phyloP scores from a whole-genome alignment of 176 grass and related monocot genomes.

The Raddia guianensis region DNA sequence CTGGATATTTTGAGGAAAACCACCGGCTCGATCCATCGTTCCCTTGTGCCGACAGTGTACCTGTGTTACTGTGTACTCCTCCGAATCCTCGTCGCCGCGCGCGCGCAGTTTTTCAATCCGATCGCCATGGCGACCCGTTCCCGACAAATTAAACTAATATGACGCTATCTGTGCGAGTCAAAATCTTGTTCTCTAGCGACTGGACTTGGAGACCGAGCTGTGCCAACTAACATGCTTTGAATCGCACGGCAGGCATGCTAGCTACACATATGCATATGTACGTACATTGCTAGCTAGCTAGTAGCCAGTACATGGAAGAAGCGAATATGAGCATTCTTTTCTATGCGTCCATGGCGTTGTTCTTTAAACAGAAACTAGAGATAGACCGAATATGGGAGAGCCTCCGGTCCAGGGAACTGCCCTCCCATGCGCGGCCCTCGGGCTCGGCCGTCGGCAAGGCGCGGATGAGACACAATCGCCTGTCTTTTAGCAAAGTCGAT shows the following conservation, averaged over 20 bases:
- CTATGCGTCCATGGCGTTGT: not conserved
- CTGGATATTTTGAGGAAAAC: conserved; percentile 4
- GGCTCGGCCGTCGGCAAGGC: too few species aligned
- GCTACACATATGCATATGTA: not conserved
- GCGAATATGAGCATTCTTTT: not conserved
- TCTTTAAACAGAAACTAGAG: too few species aligned
- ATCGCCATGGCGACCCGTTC: not conserved
- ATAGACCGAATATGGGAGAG: too few species aligned
- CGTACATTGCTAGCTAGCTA: not conserved
- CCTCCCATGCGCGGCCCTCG: too few species aligned
- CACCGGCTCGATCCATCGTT: not conserved
- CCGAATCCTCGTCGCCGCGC: not conserved
- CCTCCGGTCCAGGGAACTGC: too few species aligned
- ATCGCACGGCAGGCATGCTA: not conserved
- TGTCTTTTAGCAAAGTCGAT: too few species aligned
- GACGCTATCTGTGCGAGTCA: conserved; percentile 16
- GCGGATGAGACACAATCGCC: too few species aligned
- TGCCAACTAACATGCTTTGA: conserved; percentile 5
- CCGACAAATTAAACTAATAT: not conserved
- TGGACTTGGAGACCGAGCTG: too few species aligned
- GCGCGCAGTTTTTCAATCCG: not conserved
- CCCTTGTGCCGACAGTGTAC: conserved; percentile 9
- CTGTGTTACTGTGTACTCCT: not conserved
- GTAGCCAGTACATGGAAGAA: not conserved
- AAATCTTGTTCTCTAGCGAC: conserved; percentile 2